Conservation (phyloP, 1,284 basidiomycete species). For the Sphaerobolus stellatus region DNA sequence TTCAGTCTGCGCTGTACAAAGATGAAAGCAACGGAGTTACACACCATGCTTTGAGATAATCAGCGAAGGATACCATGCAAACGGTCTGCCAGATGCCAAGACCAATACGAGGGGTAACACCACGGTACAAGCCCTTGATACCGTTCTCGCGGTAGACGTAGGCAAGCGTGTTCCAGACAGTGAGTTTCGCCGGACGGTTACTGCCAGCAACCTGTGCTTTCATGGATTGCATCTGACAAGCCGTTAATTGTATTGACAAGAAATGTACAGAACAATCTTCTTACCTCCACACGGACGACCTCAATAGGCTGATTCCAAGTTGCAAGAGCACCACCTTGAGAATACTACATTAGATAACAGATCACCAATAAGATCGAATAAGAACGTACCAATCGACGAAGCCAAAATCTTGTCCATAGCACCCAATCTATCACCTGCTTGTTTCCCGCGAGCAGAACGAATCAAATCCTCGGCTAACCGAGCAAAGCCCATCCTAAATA, state of each 20-base stretch:
- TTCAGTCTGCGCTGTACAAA: not conserved
- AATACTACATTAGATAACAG: not conserved
- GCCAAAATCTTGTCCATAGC: constrained; percentile 87
- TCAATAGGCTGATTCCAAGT: constrained; percentile 99
- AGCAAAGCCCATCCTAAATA: constrained; percentile 88
- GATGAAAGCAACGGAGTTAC: constrained; percentile 23
- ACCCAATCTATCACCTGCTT: constrained; percentile 72
- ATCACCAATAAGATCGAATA: not conserved
- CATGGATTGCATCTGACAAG: constrained; percentile 94
- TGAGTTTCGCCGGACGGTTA: constrained; percentile 87
- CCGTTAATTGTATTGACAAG: not conserved
- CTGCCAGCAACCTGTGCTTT: constrained; percentile 70
- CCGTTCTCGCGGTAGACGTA: constrained; percentile 98
- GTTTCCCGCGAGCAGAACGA: constrained; percentile 74
- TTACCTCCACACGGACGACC: constrained; percentile 89
- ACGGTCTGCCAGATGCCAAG: constrained; percentile 96
- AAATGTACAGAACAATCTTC: no score
- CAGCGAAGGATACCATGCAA: constrained; percentile 97
- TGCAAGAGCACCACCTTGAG: constrained; percentile 79
- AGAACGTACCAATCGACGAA: constrained; percentile 66
- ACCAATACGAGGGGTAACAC: constrained; percentile 94
- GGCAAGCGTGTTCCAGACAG: constrained; percentile 84
- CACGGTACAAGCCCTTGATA: constrained; percentile 95
- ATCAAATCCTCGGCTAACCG: constrained; percentile 87
- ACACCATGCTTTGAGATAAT: constrained; percentile 86